Evolutionary conservation across 345 rosid species (phyloP), one percentile per base, ranked within the genome.

Genomic region (Salix arbutifolia): DNA sequence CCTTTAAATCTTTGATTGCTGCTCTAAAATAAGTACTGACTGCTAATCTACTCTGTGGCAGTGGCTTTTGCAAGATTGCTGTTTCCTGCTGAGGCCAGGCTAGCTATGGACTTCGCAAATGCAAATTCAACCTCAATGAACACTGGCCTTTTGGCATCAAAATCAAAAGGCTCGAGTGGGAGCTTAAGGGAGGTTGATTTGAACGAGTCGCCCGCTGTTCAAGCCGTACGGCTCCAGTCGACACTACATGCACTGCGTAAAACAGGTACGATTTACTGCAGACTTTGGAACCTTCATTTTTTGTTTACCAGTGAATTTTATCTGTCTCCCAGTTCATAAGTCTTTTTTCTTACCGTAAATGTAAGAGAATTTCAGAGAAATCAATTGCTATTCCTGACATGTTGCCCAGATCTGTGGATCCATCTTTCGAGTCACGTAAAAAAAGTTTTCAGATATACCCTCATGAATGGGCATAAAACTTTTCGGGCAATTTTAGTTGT

Each of bases 71-170:
- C 91, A 8, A 66, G 73, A 42, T 74, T 80, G 77, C 60, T 83
- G 31, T 88, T 81, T 72, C 91, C 91, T 14, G 71, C 79, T 2
- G 89, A 88, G 80, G 88, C 88, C 65, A 86, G 66, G 79, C 53
- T 80, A 35, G 91, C 91, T 3, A 86, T 84, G 88, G 84, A 84
- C 73, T 76, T 70, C 28, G 88, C 89, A 11, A 82, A 77, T 76
- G 88, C 84, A 4, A 79, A 81, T 38, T 72, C 77, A 52, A 79
- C 84, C 53, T 13, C 83, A 3, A 60, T 53, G 50, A 69, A 53
- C 62, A n/a, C 64, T 21, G 74, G 68, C 40, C 62, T 70, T n/a
- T 25, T 74, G 30, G 74, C 78, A 31, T 78, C 74, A 4, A 80
- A 21, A 67, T 30, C 70, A 37, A 37, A 72, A 77, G 78, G 76